Evolutionary conservation across 352 stramenopile genomes (phyloP).

Genomic region (Globisporangium canariense): DNA sequence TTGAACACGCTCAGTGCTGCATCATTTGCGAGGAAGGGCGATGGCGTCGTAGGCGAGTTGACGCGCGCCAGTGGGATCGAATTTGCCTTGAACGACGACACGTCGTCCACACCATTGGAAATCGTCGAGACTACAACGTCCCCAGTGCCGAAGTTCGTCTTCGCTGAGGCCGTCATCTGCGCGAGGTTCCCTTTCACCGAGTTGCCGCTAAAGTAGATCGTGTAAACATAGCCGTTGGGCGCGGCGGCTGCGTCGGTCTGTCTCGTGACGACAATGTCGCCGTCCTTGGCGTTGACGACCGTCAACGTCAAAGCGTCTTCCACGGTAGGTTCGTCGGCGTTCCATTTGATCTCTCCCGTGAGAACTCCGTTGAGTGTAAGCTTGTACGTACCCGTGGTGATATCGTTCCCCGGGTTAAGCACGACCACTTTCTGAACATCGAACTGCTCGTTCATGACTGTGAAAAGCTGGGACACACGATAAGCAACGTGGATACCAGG

Average conservation of each 20-base stretch:
- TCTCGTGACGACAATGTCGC: slow-evolving; percentile 54
- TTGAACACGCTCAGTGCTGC: slow-evolving; percentile 56
- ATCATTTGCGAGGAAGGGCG: slow-evolving; percentile 35
- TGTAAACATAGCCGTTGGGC: slow-evolving; percentile 66
- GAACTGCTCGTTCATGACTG: slow-evolving; percentile 68
- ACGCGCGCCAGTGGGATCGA: slow-evolving; percentile 53
- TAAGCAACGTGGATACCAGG: slow-evolving; percentile 49
- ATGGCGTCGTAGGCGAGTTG: slow-evolving; percentile 19
- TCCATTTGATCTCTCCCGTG: slow-evolving; percentile 50
- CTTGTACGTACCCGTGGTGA: slow-evolving; percentile 37
- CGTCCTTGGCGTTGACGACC: slow-evolving; percentile 9
- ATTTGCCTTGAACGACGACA: slow-evolving; percentile 26
- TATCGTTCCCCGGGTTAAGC: slow-evolving; percentile 37
- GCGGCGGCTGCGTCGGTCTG: slow-evolving; percentile 34
- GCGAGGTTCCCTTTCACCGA: slow-evolving; percentile 37
- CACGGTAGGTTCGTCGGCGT: slow-evolving; percentile 45
- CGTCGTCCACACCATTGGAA: slow-evolving; percentile 28
- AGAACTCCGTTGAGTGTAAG: slow-evolving; percentile 26
- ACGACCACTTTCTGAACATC: slow-evolving; percentile 63
- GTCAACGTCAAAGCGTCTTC: slow-evolving; percentile 28
- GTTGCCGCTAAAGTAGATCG: slow-evolving; percentile 64
- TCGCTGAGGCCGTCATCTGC: slow-evolving; percentile 19
- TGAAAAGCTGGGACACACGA: slow-evolving; percentile 59
- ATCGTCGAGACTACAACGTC: slow-evolving; percentile 31
- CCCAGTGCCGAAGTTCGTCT: slow-evolving; percentile 27